Percentiles rank a stretch among this genome's conserved stretches.
Conservation (phyloP, 2,329 filamentous ascomycete species). For the Apiospora phragmitis region DNA sequence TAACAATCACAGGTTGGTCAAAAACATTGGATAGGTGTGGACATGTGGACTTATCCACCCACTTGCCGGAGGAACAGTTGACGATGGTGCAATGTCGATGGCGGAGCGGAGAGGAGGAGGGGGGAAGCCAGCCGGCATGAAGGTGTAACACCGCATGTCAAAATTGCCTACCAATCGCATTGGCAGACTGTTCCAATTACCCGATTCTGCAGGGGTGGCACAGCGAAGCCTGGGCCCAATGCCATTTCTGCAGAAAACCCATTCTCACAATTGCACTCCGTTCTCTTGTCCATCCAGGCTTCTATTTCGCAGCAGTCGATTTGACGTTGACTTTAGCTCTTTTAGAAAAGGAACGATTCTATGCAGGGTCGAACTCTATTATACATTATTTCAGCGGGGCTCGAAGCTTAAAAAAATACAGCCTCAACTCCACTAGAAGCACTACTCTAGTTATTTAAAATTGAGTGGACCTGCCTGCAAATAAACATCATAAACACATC, state of each 20-base stretch:
- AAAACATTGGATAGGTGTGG: too few species aligned
- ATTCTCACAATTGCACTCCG: not conserved
- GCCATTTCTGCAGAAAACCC: too few species aligned
- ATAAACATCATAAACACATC: not conserved
- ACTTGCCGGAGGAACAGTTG: not conserved
- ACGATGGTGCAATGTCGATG: not conserved
- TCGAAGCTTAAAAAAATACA: not conserved
- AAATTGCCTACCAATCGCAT: not conserved
- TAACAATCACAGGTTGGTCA: not conserved
- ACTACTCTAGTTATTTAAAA: not conserved
- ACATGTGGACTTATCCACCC: not conserved
- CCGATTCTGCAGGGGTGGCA: not conserved
- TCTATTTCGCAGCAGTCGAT: not conserved
- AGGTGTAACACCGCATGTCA: not conserved
- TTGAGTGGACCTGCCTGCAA: not conserved
- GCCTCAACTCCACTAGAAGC: not conserved
- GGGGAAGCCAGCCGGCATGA: not conserved
- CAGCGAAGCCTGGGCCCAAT: not conserved
- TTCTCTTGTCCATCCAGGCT: not conserved
- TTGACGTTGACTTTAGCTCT: not conserved
- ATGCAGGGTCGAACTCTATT: not conserved
- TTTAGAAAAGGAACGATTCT: not conserved
- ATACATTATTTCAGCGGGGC: not conserved
- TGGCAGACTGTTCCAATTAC: not conserved
- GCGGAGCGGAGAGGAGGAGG: not conserved